Conservation (phyloP, 2,329 filamentous ascomycete species). For the Thermomyces lanuginosus region DNA sequence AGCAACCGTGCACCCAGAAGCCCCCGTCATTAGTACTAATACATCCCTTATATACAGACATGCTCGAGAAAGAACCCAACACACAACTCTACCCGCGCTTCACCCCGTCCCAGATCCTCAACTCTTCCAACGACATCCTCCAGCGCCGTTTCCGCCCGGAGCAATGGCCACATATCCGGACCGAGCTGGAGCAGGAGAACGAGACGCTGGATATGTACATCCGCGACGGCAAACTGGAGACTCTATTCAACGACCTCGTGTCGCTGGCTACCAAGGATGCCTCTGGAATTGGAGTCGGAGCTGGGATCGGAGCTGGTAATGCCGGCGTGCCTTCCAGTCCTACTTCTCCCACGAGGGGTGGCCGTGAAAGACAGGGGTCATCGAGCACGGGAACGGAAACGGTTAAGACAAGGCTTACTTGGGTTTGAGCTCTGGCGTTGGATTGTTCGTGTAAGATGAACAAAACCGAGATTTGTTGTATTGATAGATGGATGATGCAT, state of each 20-base stretch:
- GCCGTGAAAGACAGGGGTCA: too few relatives aligned
- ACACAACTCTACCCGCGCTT: slow-evolving; percentile 12
- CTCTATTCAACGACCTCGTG: slow-evolving; percentile 41
- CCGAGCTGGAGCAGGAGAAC: slow-evolving; percentile 60
- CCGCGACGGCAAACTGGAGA: slow-evolving; percentile 49
- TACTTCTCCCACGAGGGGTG: too few relatives aligned
- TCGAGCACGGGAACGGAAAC: too few relatives aligned
- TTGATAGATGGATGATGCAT: too few relatives aligned
- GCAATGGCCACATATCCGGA: slow-evolving; percentile 49
- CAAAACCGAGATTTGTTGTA: too few relatives aligned
- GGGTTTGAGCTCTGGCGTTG: too few relatives aligned
- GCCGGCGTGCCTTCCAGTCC: too few relatives aligned
- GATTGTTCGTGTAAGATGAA: too few relatives aligned
- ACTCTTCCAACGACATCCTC: slow-evolving; percentile 28
- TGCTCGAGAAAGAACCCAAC: slow-evolving; percentile 6
- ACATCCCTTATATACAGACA: slow-evolving; percentile 8
- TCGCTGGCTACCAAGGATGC: slow-evolving; percentile 4
- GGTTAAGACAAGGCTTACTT: too few relatives aligned
- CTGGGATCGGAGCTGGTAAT: too few relatives aligned
- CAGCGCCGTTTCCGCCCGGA: slow-evolving; percentile 41
- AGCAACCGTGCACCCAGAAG: slow-evolving; percentile 10
- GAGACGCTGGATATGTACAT: slow-evolving; percentile 47
- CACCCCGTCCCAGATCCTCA: slow-evolving; percentile 14
- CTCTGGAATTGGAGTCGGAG: neutral
- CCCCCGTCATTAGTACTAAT: slow-evolving; percentile 13